Conservation (phyloP, 1,139 yeast genomes). For the Taphrina betulina region DNA sequence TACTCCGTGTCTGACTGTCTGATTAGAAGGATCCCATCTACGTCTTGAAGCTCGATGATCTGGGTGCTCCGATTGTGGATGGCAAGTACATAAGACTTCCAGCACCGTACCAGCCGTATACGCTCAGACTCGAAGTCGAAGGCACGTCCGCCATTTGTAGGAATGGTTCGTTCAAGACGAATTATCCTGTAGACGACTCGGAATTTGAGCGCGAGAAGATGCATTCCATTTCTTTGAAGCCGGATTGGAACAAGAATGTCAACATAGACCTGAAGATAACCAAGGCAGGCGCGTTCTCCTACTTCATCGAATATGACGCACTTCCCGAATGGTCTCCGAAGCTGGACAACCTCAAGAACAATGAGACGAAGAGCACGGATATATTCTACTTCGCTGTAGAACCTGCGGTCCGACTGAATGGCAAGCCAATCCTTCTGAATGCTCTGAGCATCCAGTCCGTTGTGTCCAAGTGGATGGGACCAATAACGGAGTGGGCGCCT, state of each 20-base stretch:
- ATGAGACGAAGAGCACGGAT: conserved; percentile 39
- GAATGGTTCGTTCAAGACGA: conserved; percentile 70
- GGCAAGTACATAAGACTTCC: conserved; percentile 47
- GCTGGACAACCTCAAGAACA: conserved; percentile 38
- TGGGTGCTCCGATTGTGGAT: conserved; percentile 21
- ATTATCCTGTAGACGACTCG: conserved; percentile 57
- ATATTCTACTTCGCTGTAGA: conserved; percentile 78
- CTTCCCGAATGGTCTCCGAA: conserved; percentile 51
- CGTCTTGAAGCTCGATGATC: conserved; percentile 18
- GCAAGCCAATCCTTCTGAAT: conserved; percentile 64
- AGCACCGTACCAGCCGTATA: conserved; percentile 51
- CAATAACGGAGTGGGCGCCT: conserved; percentile 59
- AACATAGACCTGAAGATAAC: conserved; percentile 60
- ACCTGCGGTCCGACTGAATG: conserved; percentile 64
- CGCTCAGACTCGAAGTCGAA: conserved; percentile 61
- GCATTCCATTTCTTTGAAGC: conserved; percentile 53
- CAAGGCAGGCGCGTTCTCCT: conserved; percentile 79
- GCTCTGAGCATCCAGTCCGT: conserved; percentile 82
- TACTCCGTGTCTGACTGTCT: no score
- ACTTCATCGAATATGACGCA: conserved; percentile 45
- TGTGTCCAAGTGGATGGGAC: conserved; percentile 89
- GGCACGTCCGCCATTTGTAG: conserved; percentile 74
- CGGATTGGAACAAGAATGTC: conserved; percentile 50
- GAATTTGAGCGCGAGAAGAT: conserved; percentile 59
- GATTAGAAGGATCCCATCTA: conserved; percentile 1